Base-by-base conservation (phyloP, 345 rosid species). In the Noccaea caerulescens region DNA sequence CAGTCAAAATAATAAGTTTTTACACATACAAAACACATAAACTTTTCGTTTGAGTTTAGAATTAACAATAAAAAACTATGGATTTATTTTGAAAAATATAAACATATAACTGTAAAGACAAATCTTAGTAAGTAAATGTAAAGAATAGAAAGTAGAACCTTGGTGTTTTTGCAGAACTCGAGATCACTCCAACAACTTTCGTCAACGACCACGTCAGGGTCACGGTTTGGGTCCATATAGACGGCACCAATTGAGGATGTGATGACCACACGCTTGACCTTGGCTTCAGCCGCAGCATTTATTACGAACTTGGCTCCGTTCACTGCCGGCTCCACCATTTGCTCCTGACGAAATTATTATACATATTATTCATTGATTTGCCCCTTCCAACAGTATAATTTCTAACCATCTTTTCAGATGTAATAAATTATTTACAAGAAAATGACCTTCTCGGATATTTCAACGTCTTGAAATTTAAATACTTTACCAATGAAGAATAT, bases 251-350 rank as follows among this genome's bases (percentile, higher is more conserved):
- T 86, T 0, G 99, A 91, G 0, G 99, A 94, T 3, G 99, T 94
- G 83, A 89, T 88, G 34, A 91, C 97, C 34, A 94, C 96, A 3
- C 99, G 90, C 68, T 91, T 80, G 38, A 81, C 96, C 49, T 86
- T 85, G 53, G 92, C 85, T 77, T 85, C 96, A 0, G 96, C 83
- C 1, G 99, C 98, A 0, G 95, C 99, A 10, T 61, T 68, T 11
- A 94, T 84, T 64, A 91, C 98, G 51, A 89, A 89, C 77, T 82
- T 84, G 4, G 98, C 88, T 59, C 99, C 99, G 4, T 66, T 73
- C 81, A 94, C 98, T 0, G 98, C 96, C 4, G 99, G 99, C 82
- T 94, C 98, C 87, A 94, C 88, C 98, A 94, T 88, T 88, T 91
- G 87, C 58, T 93, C 97, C 98, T 93, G 61, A 6, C n/a, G n/a